These are phyloP conservation scores for Ganoderma multipileum DNA, from an alignment of 1,284 basidiomycete species.

Conservation along the genomic window DNA sequence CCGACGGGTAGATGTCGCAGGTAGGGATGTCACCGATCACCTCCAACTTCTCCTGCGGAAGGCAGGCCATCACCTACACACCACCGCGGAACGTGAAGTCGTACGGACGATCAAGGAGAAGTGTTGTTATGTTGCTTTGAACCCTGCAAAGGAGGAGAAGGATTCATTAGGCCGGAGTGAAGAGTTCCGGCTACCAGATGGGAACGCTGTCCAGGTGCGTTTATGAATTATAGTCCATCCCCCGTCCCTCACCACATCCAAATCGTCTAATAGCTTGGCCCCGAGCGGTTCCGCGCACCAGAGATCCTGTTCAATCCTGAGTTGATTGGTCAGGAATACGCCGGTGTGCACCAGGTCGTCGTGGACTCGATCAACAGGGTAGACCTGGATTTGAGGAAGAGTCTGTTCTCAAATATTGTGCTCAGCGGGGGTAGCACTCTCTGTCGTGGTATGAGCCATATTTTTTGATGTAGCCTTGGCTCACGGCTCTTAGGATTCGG, in stretches of 20 bases:
- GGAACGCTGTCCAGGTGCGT: slow-evolving; percentile 88
- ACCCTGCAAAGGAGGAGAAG: slow-evolving; percentile 95
- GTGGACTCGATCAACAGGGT: slow-evolving; percentile 89
- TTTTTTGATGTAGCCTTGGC: slow-evolving; percentile 5
- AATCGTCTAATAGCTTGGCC: slow-evolving; percentile 71
- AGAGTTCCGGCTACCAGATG: slow-evolving; percentile 95
- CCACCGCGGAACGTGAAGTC: slow-evolving; percentile 96
- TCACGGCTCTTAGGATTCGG: slow-evolving; percentile 78
- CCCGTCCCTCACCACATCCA: neutral
- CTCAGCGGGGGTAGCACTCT: slow-evolving; percentile 96
- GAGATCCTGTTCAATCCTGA: slow-evolving; percentile 99
- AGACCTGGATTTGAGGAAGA: slow-evolving; percentile 92
- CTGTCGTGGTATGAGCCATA: slow-evolving; percentile 73
- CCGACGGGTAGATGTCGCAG: slow-evolving; percentile 94
- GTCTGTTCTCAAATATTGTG: slow-evolving; percentile 95
- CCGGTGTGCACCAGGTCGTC: slow-evolving; percentile 96
- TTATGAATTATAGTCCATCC: slow-evolving; percentile 1
- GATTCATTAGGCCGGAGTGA: slow-evolving; percentile 81
- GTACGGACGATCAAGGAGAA: slow-evolving; percentile 99
- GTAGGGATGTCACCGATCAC: slow-evolving; percentile 97
- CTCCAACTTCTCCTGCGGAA: slow-evolving; percentile 94
- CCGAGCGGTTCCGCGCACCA: slow-evolving; percentile 96
- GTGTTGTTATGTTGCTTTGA: slow-evolving; percentile 93
- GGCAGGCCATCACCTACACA: slow-evolving; percentile 94
- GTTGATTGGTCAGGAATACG: slow-evolving; percentile 94